Evolutionary conservation across 1,284 basidiomycete species (phyloP).

Genomic region (Somion occarium): DNA sequence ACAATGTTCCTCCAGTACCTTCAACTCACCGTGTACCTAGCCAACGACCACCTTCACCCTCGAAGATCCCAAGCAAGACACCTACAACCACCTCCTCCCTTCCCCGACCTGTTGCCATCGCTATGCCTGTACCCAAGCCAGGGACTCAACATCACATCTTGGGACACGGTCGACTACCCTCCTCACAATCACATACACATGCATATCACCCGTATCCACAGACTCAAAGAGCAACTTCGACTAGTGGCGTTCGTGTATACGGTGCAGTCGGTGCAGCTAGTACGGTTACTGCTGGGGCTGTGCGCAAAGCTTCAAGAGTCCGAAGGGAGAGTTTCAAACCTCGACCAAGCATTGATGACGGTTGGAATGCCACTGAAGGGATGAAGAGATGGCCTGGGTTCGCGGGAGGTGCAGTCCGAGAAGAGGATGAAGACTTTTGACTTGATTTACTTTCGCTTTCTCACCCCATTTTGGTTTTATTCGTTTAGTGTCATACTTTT

Average conservation of each 20-base stretch:
- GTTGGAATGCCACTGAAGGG: conserved; percentile 15
- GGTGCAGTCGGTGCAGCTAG: conserved; percentile 10
- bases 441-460: too few species aligned
- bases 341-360: conserved; percentile 57
- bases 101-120: conserved; percentile 31
- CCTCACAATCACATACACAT: conserved; percentile 17
- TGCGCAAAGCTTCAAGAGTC: conserved; percentile 44
- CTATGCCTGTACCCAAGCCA: conserved; percentile 42
- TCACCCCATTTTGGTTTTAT: too few species aligned
- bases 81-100: conserved; percentile 28
- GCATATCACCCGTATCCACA: conserved; percentile 20
- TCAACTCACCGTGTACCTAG: conserved; percentile 13
- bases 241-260: conserved; percentile 14
- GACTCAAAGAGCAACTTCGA: conserved; percentile 13
- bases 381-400: conserved; percentile 25
- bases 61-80: conserved; percentile 40
- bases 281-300: conserved; percentile 21
- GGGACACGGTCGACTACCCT: conserved; percentile 40
- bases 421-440: conserved; percentile 33
- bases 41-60: conserved; percentile 34
- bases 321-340: conserved; percentile 75
- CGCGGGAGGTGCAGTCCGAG: conserved; percentile 25
- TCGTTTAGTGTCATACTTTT: neutral
- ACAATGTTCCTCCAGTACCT: conserved; percentile 13
- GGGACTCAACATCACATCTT: conserved; percentile 46